Percentiles rank a stretch among this genome's conserved stretches.
phyloP scores from a whole-genome alignment of 1,284 basidiomycete species.

The Irpex sp. region DNA sequence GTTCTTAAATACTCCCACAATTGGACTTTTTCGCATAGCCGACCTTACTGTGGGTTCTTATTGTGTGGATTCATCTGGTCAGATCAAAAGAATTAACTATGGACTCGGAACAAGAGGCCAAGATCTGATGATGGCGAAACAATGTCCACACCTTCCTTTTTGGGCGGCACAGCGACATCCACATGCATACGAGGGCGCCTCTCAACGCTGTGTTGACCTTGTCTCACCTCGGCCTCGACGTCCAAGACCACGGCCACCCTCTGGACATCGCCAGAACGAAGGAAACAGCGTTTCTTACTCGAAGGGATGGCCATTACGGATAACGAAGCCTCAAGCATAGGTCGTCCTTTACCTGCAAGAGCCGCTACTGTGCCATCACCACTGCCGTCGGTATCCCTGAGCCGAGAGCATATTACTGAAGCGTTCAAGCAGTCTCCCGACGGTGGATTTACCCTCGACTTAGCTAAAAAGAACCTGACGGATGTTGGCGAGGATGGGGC shows the following conservation, averaged over 20 bases:
- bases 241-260: background rate
- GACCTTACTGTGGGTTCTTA: too few species aligned
- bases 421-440: constrained; percentile 71
- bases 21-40: background rate
- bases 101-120: background rate
- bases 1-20: background rate
- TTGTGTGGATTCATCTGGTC: too few species aligned
- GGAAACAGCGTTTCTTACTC: background rate
- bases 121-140: background rate
- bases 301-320: background rate
- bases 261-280: background rate
- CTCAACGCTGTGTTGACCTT: background rate
- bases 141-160: constrained; percentile 1
- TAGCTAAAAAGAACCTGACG: constrained; percentile 74
- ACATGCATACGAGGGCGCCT: background rate
- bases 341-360: background rate
- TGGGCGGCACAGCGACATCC: background rate
- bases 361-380: constrained; percentile 15
- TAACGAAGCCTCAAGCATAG: background rate
- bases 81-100: background rate
- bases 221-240: background rate
- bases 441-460: constrained; percentile 76
- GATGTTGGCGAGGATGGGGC: constrained; percentile 74
- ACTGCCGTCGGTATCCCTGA: constrained; percentile 41
- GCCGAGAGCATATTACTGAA: constrained; percentile 56